A percentile compares a stretch with the other conserved stretches of the same genome.
phyloP scores from a whole-genome alignment of 2,329 filamentous ascomycete species.

The Coniochaeta hoffmannii region DNA sequence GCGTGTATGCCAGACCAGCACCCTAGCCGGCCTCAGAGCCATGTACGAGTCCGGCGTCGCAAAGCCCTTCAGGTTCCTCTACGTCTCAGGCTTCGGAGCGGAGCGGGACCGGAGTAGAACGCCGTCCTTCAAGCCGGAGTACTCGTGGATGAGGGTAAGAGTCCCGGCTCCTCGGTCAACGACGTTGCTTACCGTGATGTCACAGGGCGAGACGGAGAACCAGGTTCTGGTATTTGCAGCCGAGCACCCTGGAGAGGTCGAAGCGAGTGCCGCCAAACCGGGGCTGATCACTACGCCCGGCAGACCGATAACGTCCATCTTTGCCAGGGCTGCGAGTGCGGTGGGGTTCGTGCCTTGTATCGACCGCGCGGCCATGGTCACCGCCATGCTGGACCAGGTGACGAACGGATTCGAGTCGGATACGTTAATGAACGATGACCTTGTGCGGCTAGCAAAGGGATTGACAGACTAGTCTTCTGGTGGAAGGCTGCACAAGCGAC shows the following conservation, averaged over 20 bases:
- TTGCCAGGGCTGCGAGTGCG: slow-evolving; percentile 12
- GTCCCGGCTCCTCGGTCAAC: background rate
- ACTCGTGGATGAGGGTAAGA: slow-evolving; percentile 38
- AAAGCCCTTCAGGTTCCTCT: slow-evolving; percentile 37
- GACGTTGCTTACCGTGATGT: background rate
- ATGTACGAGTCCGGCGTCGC: slow-evolving; percentile 22
- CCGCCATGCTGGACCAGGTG: slow-evolving; percentile 35
- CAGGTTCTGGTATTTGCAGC: slow-evolving; percentile 32
- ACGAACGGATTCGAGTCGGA: slow-evolving; percentile 39
- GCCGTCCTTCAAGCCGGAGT: slow-evolving; percentile 29
- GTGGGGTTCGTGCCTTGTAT: slow-evolving; percentile 25
- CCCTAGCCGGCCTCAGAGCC: slow-evolving; percentile 16
- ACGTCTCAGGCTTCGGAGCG: slow-evolving; percentile 36
- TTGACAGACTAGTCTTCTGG: no score
- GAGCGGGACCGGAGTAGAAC: slow-evolving; percentile 38
- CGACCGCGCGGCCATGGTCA: slow-evolving; percentile 27
- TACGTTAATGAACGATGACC: slow-evolving; percentile 32
- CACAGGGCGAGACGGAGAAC: slow-evolving; percentile 38
- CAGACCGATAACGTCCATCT: slow-evolving; percentile 10
- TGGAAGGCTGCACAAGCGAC: no score
- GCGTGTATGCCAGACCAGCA: slow-evolving; percentile 32
- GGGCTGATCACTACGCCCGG: slow-evolving; percentile 31
- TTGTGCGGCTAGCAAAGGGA: slow-evolving; percentile 26
- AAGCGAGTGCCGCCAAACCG: slow-evolving; percentile 32
- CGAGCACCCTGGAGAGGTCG: slow-evolving; percentile 27